Percentiles rank a stretch among this genome's conserved stretches.
These are phyloP conservation scores for Quercus robur DNA, from an alignment of 306 rosid species.

Conservation along the genomic window DNA sequence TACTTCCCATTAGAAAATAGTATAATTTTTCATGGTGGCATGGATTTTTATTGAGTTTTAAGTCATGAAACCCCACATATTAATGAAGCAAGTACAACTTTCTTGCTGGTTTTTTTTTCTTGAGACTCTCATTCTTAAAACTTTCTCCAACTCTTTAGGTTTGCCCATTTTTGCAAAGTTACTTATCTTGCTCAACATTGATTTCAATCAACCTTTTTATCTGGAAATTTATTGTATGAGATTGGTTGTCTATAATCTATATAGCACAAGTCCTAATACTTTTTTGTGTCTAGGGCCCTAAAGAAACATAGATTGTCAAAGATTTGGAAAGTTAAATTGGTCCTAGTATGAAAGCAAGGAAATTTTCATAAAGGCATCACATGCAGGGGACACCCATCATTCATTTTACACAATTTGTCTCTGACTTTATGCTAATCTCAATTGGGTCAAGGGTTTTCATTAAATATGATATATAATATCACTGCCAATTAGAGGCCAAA, in stretches of 20 bases:
- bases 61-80: neutral
- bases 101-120: neutral
- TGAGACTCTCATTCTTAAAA: neutral
- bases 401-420: neutral
- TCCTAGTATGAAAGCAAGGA: conserved; percentile 2
- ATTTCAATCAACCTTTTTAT: neutral
- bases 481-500: neutral
- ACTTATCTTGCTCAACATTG: neutral
- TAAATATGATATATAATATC: neutral
- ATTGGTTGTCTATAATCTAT: too few relatives aligned
- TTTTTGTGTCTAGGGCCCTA: neutral
- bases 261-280: neutral
- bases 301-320: conserved; percentile 24
- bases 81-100: neutral
- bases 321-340: conserved; percentile 10
- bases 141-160: neutral
- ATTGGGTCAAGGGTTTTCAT: neutral
- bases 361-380: conserved; percentile 15
- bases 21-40: neutral
- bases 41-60: neutral
- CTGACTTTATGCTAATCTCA: neutral
- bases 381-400: conserved; percentile 30
- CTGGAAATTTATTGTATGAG: neutral
- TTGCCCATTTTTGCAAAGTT: neutral
- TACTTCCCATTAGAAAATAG: neutral